Conservation (phyloP, 2,329 filamentous ascomycete species). For the Drechslerella dactyloides region DNA sequence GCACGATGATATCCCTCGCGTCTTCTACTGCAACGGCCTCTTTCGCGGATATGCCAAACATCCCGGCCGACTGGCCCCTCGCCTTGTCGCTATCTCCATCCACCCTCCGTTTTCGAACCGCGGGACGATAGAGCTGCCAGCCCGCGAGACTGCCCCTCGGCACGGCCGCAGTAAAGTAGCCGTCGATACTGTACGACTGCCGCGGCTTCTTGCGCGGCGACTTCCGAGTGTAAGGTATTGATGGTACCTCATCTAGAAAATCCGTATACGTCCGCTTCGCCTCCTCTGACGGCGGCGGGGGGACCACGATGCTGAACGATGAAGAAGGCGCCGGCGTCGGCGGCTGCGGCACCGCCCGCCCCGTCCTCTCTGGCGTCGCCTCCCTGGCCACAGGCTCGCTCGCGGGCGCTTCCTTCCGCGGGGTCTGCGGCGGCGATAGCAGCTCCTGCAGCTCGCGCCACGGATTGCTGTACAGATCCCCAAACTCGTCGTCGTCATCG, state of each 20-base stretch:
- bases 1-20: no score
- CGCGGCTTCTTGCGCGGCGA: not conserved
- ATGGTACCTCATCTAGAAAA: not conserved
- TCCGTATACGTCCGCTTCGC: not conserved
- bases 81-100: no score
- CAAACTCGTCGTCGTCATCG: conserved; percentile 2
- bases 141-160: no score
- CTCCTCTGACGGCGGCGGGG: not conserved
- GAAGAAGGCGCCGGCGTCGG: conserved; percentile 3
- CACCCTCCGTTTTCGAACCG: no score
- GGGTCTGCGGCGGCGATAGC: not conserved
- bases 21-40: no score
- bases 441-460: not conserved
- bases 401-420: not conserved
- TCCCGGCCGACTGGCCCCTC: no score
- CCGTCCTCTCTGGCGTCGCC: not conserved
- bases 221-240: no score
- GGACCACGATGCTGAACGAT: conserved; percentile 7
- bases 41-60: no score
- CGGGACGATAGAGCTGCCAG: no score
- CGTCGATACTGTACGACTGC: not conserved
- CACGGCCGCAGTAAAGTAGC: no score
- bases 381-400: not conserved
- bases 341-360: not conserved
- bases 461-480: conserved; percentile 8